Base-by-base conservation (phyloP, 2,329 filamentous ascomycete genomes). In the Aspergillus neoniger region DNA sequence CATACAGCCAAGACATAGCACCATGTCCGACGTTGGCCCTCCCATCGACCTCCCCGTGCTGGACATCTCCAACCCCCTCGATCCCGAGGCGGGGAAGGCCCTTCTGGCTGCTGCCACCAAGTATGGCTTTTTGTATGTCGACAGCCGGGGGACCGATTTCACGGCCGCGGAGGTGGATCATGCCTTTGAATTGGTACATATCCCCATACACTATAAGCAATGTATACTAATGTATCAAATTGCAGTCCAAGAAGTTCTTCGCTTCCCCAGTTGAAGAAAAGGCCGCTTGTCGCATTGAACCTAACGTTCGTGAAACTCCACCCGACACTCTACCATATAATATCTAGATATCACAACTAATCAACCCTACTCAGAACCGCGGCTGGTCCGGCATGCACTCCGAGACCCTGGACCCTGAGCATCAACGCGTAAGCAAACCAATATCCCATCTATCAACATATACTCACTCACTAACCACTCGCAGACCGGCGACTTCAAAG, bases 41-140 rank as follows among this genome's bases (percentile, higher is more conserved):
- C 68, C 72, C 41, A 75, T 79, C 50, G 65, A 76, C 19, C 92
- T 97, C 41, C 92, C 94, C 21, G 81, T 97, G 55, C 91, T 98
- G 68, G 90, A 97, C 74, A 88, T 96, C 65, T 88, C 87, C 4
- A 82, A 83, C 17, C 80, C 83, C 5, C 81, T 82, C 28, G 81
- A 89, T 65, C 79, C 84, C 60, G 72, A 74, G n/a, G 89, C 90
- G 55, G 86, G 86, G 58, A 84, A 87, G 64, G 83, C 82, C 59
- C 79, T 98, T 44, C 86, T 97, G 44, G 85, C 90, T 62, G 94
- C 94, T 1, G 93, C 92, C 2, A 85, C 87, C 39, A 87, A 88
- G 57, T 89, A 92, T 77, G 94, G 94, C 63, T 98, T 98, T 76
- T 86, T 97, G 63, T 98, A 95, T 74, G 87, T 98, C 70, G 88